Evolutionary conservation across 352 stramenopile species (phyloP), one percentile per base, ranked within the genome.

Genomic region (Globisporangium abappressorium): DNA sequence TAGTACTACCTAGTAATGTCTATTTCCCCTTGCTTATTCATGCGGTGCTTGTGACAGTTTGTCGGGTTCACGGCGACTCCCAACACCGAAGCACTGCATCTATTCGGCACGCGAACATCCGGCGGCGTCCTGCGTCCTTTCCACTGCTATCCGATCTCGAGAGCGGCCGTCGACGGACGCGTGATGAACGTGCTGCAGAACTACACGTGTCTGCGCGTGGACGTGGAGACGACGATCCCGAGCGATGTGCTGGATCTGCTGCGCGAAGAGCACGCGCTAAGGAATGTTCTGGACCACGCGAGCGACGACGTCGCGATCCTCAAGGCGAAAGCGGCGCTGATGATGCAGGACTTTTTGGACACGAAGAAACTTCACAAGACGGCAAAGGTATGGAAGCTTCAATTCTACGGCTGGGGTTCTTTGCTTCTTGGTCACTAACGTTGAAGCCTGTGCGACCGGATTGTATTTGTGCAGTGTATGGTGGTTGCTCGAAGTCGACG

Each of bases 11-110:
- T 43, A 14, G n/a, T 22, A 11, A 24, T 24, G 2, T n/a, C 43
- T 22, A 22, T 6, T 24, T 20, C 22, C 43, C 18, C 20, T 6
- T 51, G 3, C 7, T 20, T 51, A 22, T 24, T 22, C 43, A 22
- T 51, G 43, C 7, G 18, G 12, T 12, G 41, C 5, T n/a, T 20
- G 6, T 24, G 47, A 9, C 62, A 94, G 87, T 95, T 94, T 62
- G 77, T 95, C 34, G 87, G 87, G 2, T 91, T 95, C 64, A 93
- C 87, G 2, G 85, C 87, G 26, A 95, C 87, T 2, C 87, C 87
- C 36, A 93, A 90, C 57, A 26, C 57, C 0, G 77, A 90, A 47
- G 82, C 87, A 15, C 71, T 95, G 4, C 66, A 85, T 46, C 70
- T 95, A n/a, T 95, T 95, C 69, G 85, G 87, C 5, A 76, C 77